phyloP scores from a whole-genome alignment of 177 flowering plant species.

The Vitis hybrid region DNA sequence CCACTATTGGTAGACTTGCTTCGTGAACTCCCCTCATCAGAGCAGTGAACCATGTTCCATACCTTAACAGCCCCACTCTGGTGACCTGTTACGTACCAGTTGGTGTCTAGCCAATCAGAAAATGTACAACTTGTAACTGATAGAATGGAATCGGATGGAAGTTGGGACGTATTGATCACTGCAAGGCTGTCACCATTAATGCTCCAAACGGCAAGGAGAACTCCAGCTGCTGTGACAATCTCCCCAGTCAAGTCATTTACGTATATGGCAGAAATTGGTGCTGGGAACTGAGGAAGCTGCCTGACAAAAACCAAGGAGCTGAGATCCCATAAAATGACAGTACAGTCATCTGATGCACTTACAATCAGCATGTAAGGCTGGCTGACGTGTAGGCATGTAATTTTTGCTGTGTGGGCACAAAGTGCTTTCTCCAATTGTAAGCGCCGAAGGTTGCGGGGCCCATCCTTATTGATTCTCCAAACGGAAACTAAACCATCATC shows the following conservation, averaged over 20 bases:
- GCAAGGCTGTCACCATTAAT: conserved; percentile 94
- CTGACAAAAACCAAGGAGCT: conserved; percentile 81
- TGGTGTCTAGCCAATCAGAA: conserved; percentile 88
- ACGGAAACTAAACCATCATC: conserved; percentile 81
- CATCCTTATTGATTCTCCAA: conserved; percentile 74
- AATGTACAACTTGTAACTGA: conserved; percentile 74
- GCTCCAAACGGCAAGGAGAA: conserved; percentile 93
- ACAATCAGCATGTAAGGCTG: conserved; percentile 93
- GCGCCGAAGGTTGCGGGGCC: conserved; percentile 49
- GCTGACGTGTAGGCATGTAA: conserved; percentile 82
- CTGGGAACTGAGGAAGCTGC: conserved; percentile 94
- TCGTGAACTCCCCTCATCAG: conserved; percentile 43
- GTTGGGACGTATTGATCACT: conserved; percentile 80
- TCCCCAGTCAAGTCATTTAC: conserved; percentile 92
- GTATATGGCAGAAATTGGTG: conserved; percentile 82
- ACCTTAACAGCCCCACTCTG: conserved; percentile 98
- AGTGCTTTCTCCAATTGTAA: conserved; percentile 73
- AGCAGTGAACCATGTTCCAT: conserved; percentile 86
- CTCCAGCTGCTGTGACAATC: conserved; percentile 89
- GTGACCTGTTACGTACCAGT: conserved; percentile 94
- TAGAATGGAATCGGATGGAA: conserved; percentile 87
- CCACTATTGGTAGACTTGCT: conserved; percentile 36
- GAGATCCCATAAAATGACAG: conserved; percentile 91
- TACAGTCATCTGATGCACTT: conserved; percentile 95
- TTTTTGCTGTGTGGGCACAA: conserved; percentile 80